Percentiles rank a stretch among this genome's conserved stretches.
These are phyloP conservation scores for Saccharomycopsis oosterbeekiorum DNA, from an alignment of 805 yeast species.

Conservation along the genomic window DNA sequence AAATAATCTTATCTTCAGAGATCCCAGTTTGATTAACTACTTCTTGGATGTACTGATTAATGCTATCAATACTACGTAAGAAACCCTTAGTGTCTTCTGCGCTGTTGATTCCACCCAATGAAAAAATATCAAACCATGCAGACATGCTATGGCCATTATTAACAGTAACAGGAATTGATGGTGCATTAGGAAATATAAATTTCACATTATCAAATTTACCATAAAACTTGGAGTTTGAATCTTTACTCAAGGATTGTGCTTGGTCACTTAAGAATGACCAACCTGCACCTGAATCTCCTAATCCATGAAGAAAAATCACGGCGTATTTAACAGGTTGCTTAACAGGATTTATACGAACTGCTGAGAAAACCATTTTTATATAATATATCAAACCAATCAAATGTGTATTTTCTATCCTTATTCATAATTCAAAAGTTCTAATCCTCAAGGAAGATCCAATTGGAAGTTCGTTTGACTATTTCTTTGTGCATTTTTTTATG, in stretches of 20 bases:
- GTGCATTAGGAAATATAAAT: conserved; percentile 90
- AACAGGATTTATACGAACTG: conserved; percentile 29
- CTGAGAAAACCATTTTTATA: conserved; percentile 20
- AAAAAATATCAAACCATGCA: conserved; percentile 76
- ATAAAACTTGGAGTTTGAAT: conserved; percentile 18
- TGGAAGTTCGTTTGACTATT: too few species aligned
- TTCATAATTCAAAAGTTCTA: too few species aligned
- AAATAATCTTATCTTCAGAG: conserved; percentile 56
- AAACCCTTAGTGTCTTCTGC: conserved; percentile 47
- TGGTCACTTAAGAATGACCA: conserved; percentile 76
- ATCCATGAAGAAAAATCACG: conserved; percentile 74
- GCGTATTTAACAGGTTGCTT: conserved; percentile 36
- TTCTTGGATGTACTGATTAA: conserved; percentile 39
- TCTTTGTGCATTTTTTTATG: too few species aligned
- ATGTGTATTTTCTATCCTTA: too few species aligned
- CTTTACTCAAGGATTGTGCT: conserved; percentile 28
- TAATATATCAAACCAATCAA: too few species aligned
- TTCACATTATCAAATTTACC: conserved; percentile 44
- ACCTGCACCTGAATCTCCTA: conserved; percentile 86
- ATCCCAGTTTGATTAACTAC: conserved; percentile 42
- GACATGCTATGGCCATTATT: conserved; percentile 64
- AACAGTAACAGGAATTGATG: conserved; percentile 54
- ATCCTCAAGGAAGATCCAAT: too few species aligned
- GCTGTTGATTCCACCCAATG: conserved; percentile 35
- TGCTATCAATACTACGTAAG: conserved; percentile 36